Evolutionary conservation across 768 basidiomycete genomes (phyloP).

Genomic region (Amanita thiersii): DNA sequence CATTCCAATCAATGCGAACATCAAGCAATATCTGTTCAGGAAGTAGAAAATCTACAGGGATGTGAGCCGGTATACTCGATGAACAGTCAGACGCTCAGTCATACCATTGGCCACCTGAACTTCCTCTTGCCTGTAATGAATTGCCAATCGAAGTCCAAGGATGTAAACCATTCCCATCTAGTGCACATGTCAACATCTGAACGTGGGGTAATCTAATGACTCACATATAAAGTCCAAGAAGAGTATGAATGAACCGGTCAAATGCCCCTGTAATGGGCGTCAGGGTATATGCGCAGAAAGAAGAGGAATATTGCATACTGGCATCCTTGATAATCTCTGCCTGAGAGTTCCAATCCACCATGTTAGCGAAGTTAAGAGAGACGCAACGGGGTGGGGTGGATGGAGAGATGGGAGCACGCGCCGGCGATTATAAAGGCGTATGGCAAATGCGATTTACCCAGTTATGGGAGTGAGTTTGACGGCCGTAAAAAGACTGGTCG

Average conservation of each 20-base stretch:
- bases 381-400: conserved; percentile 12
- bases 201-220: conserved; percentile 13
- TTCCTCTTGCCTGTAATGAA: conserved; percentile 45
- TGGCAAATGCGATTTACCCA: no score
- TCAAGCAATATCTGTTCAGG: conserved; percentile 54
- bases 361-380: conserved; percentile 18
- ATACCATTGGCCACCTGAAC: conserved; percentile 65
- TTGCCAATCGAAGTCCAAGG: conserved; percentile 58
- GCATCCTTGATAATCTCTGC: conserved; percentile 39
- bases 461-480: no score
- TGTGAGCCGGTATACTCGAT: not conserved
- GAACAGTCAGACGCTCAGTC: conserved; percentile 8
- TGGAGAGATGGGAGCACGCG: conserved; percentile 9
- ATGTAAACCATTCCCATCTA: conserved; percentile 64
- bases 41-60: conserved; percentile 55
- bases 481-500: no score
- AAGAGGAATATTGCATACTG: conserved; percentile 22
- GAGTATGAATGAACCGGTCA: conserved; percentile 49
- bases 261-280: conserved; percentile 27
- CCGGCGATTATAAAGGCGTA: no score
- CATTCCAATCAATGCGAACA: conserved; percentile 66
- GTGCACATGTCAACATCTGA: not conserved
- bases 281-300: conserved; percentile 4
- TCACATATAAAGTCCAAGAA: conserved; percentile 55
- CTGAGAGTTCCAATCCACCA: conserved; percentile 53